Conservation (phyloP, 768 basidiomycete species). For the Trametes cinnabarina region DNA sequence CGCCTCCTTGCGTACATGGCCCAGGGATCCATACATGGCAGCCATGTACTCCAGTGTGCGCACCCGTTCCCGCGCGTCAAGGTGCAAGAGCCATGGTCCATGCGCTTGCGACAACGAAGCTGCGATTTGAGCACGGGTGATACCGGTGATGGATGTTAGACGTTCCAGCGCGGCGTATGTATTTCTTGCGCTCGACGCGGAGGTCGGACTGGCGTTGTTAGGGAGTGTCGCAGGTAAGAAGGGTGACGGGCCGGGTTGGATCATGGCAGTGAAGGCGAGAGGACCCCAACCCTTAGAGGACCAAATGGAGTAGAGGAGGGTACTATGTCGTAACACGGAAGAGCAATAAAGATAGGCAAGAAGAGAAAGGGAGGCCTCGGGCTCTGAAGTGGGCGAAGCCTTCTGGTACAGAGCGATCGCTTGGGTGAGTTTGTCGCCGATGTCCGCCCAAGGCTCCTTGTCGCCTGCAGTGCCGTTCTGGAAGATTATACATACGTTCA, state of each 20-base stretch:
- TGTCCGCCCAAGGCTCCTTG: conserved; percentile 75
- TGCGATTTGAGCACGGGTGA: conserved; percentile 69
- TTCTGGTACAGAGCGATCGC: conserved; percentile 60
- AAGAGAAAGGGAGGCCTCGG: conserved; percentile 56
- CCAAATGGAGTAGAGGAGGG: conserved; percentile 77
- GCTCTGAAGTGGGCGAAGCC: conserved; percentile 43
- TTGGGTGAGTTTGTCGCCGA: conserved; percentile 71
- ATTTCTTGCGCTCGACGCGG: conserved; percentile 12
- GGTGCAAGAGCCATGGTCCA: conserved; percentile 83
- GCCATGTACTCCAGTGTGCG: conserved; percentile 67
- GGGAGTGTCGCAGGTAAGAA: conserved; percentile 60
- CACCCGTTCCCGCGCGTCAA: conserved; percentile 75
- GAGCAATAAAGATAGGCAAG: conserved; percentile 66
- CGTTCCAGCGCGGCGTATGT: conserved; percentile 56
- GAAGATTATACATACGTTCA: conserved; percentile 10
- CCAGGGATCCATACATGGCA: conserved; percentile 74
- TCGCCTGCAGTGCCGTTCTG: conserved; percentile 56
- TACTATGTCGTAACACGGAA: conserved; percentile 68
- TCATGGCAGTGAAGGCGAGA: conserved; percentile 70
- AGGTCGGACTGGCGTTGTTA: conserved; percentile 38
- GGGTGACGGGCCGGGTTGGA: conserved; percentile 60
- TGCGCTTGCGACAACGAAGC: conserved; percentile 67
- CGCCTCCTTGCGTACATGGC: conserved; percentile 85
- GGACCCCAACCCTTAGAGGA: conserved; percentile 87
- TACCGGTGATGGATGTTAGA: conserved; percentile 63